Conservation (phyloP, 768 basidiomycete genomes). For the Boletus tomentosulus region DNA sequence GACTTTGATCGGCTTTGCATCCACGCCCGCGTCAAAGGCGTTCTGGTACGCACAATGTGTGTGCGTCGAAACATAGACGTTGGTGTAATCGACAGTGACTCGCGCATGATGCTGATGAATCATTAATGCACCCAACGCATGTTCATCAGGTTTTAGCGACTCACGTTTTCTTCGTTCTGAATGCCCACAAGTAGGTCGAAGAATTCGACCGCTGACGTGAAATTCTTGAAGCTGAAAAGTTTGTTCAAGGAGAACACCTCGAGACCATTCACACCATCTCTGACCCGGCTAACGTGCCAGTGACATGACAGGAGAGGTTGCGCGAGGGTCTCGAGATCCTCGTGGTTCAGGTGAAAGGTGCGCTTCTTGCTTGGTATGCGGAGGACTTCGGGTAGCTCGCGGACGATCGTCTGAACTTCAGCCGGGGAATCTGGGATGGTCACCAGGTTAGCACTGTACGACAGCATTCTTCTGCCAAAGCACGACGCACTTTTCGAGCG, state of each 20-base stretch:
- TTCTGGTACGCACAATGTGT: conserved; percentile 26
- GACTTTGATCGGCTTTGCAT: conserved; percentile 11
- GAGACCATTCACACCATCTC: conserved; percentile 1
- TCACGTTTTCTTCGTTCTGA: conserved; percentile 31
- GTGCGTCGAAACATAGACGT: conserved; percentile 21
- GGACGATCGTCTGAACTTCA: conserved; percentile 11
- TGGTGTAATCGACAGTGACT: conserved; percentile 23
- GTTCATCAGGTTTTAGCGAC: conserved; percentile 5
- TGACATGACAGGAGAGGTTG: conserved; percentile 34
- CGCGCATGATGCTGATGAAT: conserved; percentile 29
- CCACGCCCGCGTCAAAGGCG: conserved; percentile 4
- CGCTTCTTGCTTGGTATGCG: conserved; percentile 28
- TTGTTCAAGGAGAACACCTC: conserved; percentile 25
- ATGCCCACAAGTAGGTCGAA: conserved; percentile 26
- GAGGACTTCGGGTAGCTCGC: conserved; percentile 24
- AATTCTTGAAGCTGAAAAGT: conserved; percentile 25
- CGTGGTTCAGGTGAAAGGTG: conserved; percentile 32
- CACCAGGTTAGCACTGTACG: neutral
- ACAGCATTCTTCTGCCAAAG: neutral
- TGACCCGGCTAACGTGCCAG: conserved; percentile 24
- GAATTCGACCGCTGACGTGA: conserved; percentile 23
- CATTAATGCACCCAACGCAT: neutral
- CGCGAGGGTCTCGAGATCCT: conserved; percentile 33
- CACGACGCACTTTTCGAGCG: conserved; percentile 20
- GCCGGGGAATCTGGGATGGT: conserved; percentile 14